A percentile compares a stretch with the other conserved stretches of the same genome.
Evolutionary conservation across 1,139 yeast species (phyloP).

Genomic region (Nadsonia commutata): DNA sequence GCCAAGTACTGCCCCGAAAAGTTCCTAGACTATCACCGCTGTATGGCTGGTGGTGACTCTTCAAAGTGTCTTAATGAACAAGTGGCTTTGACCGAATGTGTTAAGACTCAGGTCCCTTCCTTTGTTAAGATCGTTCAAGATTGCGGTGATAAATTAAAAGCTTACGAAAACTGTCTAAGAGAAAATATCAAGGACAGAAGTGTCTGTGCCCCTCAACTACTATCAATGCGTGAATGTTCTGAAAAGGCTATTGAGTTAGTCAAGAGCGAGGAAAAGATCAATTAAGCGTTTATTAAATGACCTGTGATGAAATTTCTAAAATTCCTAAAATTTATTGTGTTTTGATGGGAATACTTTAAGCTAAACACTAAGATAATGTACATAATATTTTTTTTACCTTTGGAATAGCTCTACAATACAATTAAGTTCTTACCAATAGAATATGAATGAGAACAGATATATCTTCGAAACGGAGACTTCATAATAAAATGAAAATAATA

Average conservation of each 20-base stretch:
- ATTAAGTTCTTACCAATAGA: too few relatives aligned
- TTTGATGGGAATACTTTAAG: too few relatives aligned
- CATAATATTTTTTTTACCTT: too few relatives aligned
- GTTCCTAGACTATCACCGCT: slow-evolving; percentile 49
- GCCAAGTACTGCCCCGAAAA: slow-evolving; percentile 53
- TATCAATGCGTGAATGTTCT: slow-evolving; percentile 26
- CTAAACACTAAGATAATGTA: too few relatives aligned
- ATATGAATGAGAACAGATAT: too few relatives aligned
- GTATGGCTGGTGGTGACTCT: slow-evolving; percentile 38
- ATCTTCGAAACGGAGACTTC: too few relatives aligned
- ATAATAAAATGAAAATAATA: too few relatives aligned
- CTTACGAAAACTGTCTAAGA: slow-evolving; percentile 46
- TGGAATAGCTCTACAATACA: too few relatives aligned
- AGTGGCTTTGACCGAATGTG: slow-evolving; percentile 38
- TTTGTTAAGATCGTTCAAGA: slow-evolving; percentile 46
- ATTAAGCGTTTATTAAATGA: too few relatives aligned
- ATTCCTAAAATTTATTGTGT: too few relatives aligned
- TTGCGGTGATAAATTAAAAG: slow-evolving; percentile 40
- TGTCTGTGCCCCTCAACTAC: slow-evolving; percentile 28
- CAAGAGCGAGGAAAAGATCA: slow-evolving; percentile 5
- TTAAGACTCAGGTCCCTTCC: slow-evolving; percentile 44
- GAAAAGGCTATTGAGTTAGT: slow-evolving; percentile 15
- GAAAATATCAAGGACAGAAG: slow-evolving; percentile 25
- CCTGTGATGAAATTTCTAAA: too few relatives aligned
- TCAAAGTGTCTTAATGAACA: slow-evolving; percentile 38